A percentile compares a stretch with the other conserved stretches of the same genome.
Evolutionary conservation across 2,329 filamentous ascomycete genomes (phyloP).

Genomic region (Penicillium sp.): DNA sequence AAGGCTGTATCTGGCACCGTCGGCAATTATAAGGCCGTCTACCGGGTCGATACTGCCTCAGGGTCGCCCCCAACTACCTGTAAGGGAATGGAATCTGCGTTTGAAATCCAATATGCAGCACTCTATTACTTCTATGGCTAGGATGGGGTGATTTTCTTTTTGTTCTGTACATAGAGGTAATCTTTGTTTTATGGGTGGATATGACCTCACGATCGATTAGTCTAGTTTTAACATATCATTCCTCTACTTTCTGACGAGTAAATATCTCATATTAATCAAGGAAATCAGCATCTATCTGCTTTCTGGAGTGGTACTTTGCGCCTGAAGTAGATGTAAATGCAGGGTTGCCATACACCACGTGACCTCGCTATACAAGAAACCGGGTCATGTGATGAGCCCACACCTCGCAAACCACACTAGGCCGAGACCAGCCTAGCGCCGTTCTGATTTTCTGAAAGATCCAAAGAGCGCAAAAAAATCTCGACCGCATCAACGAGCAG

Average conservation of each 20-base stretch:
- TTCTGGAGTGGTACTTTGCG: neutral
- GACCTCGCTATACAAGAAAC: constrained; percentile 32
- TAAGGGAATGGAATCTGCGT: constrained; percentile 59
- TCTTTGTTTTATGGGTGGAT: constrained; percentile 5
- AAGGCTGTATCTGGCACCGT: constrained; percentile 54
- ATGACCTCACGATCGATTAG: constrained; percentile 4
- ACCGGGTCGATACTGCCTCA: constrained; percentile 79
- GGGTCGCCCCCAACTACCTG: constrained; percentile 75
- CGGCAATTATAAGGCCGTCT: constrained; percentile 70
- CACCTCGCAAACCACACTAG: constrained; percentile 22
- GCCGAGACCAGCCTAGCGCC: constrained; percentile 27
- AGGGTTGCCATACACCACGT: constrained; percentile 23
- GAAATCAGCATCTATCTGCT: neutral
- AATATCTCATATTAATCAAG: neutral
- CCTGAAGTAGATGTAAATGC: neutral
- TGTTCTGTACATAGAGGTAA: constrained; percentile 16
- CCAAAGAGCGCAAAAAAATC: constrained; percentile 41
- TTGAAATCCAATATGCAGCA: constrained; percentile 77
- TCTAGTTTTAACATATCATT: constrained; percentile 6
- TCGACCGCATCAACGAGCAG: constrained; percentile 41
- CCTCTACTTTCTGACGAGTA: neutral
- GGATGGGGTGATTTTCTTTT: neutral
- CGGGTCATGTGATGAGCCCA: constrained; percentile 17
- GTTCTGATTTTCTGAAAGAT: constrained; percentile 42
- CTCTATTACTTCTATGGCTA: constrained; percentile 67